Percentiles rank a stretch among this genome's conserved stretches.
Conservation (phyloP, 345 rosid genomes). For the Euclidium syriacum region DNA sequence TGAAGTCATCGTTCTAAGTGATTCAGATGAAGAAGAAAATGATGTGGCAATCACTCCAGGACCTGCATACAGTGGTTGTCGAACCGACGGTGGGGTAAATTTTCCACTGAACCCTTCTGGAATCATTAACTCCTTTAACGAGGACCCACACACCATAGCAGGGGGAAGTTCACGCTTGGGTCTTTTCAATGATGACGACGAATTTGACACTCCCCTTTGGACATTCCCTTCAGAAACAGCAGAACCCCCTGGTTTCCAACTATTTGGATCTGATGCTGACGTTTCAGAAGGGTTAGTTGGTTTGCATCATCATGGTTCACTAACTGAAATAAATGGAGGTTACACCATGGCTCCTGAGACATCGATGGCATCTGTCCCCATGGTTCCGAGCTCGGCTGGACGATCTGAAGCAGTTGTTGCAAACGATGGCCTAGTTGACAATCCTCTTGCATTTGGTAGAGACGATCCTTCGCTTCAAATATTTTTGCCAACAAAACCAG, state of each 20-base stretch:
- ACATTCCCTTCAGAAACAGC: conserved; percentile 62
- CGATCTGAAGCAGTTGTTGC: conserved; percentile 46
- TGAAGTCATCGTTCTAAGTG: conserved; percentile 81
- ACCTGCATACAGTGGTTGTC: conserved; percentile 46
- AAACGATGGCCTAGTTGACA: conserved; percentile 71
- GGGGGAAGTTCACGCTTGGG: conserved; percentile 59
- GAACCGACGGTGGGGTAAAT: conserved; percentile 40
- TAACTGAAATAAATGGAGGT: conserved; percentile 61
- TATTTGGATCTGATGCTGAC: conserved; percentile 58
- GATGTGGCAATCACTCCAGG: conserved; percentile 52
- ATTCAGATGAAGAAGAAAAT: conserved; percentile 87
- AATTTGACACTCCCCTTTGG: conserved; percentile 71
- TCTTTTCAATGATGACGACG: conserved; percentile 61
- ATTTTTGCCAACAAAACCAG: conserved; percentile 82
- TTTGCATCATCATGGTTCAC: conserved; percentile 48
- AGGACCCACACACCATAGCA: conserved; percentile 48
- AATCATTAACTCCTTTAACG: conserved; percentile 53
- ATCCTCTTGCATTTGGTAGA: conserved; percentile 66
- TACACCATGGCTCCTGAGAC: conserved; percentile 57
- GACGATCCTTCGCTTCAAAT: conserved; percentile 93
- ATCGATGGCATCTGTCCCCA: conserved; percentile 37
- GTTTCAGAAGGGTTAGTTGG: conserved; percentile 54
- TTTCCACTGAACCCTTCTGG: conserved; percentile 54
- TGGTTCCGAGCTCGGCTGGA: conserved; percentile 48
- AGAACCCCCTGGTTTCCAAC: conserved; percentile 66